These are phyloP conservation scores for Staphylotrichum longicolle DNA, from an alignment of 495 filamentous ascomycete genomes.

Conservation along the genomic window DNA sequence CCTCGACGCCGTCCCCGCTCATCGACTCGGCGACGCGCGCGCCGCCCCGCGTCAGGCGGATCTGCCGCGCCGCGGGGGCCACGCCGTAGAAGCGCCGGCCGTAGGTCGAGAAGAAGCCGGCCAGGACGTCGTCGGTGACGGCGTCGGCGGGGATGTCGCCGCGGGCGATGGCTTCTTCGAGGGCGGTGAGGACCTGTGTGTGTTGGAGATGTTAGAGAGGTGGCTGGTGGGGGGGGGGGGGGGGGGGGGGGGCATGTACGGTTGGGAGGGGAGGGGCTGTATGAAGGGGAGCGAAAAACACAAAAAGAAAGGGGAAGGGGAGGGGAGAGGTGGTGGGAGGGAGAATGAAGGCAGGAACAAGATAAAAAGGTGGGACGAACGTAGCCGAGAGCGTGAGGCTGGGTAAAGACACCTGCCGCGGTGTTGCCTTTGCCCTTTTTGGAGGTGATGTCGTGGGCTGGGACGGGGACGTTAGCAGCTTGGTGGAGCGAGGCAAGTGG, in stretches of 20 bases:
- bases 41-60: conserved; percentile 25
- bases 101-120: conserved; percentile 71
- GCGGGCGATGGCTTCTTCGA: conserved; percentile 65
- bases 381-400: conserved; percentile 76
- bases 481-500: conserved; percentile 48
- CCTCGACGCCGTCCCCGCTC: conserved; percentile 50
- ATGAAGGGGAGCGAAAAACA: too few relatives aligned
- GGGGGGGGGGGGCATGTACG: too few relatives aligned
- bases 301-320: too few relatives aligned
- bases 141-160: conserved; percentile 60
- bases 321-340: too few relatives aligned
- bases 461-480: conserved; percentile 26
- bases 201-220: too few relatives aligned
- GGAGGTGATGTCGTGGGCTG: conserved; percentile 71
- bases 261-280: not conserved
- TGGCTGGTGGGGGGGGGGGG: not conserved
- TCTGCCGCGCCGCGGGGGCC: conserved; percentile 18
- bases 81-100: conserved; percentile 70
- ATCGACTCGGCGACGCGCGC: conserved; percentile 34
- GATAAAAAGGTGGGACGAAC: too few relatives aligned
- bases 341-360: too few relatives aligned
- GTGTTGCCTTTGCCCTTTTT: conserved; percentile 66
- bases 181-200: conserved; percentile 56
- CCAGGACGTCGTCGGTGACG: conserved; percentile 67
- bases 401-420: conserved; percentile 89